A percentile compares a stretch with the other conserved stretches of the same genome.
phyloP scores from a whole-genome alignment of 1,284 basidiomycete species.

The Crepidotus sp. region DNA sequence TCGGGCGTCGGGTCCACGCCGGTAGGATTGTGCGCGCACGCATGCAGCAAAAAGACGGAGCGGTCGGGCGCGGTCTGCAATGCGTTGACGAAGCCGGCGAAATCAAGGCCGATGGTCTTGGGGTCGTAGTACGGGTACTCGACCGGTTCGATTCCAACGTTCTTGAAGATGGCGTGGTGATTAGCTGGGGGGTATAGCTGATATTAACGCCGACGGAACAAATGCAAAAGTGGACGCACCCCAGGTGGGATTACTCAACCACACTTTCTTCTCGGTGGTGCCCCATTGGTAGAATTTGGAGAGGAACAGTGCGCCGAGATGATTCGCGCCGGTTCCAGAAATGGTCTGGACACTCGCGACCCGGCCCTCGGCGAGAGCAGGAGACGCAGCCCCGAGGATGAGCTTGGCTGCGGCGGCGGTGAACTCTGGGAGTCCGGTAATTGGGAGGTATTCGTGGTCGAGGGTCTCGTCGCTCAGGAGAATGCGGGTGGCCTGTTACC shows the following conservation, averaged over 20 bases:
- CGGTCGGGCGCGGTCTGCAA: slow-evolving; percentile 58
- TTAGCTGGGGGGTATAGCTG: slow-evolving; percentile 51
- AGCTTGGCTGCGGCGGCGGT: slow-evolving; percentile 73
- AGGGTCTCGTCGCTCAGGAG: slow-evolving; percentile 65
- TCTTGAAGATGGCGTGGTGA: slow-evolving; percentile 84
- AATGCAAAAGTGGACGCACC: slow-evolving; percentile 40
- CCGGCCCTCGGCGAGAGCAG: slow-evolving; percentile 64
- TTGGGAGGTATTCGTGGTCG: slow-evolving; percentile 93
- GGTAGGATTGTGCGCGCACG: slow-evolving; percentile 94
- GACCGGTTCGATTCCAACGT: slow-evolving; percentile 72
- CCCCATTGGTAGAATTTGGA: slow-evolving; percentile 72
- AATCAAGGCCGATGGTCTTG: slow-evolving; percentile 84
- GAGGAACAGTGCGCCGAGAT: slow-evolving; percentile 86
- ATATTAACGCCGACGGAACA: not conserved
- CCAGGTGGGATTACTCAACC: slow-evolving; percentile 91
- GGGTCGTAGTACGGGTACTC: slow-evolving; percentile 90
- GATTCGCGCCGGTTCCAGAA: slow-evolving; percentile 93
- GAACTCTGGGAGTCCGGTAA: slow-evolving; percentile 81
- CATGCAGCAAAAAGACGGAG: slow-evolving; percentile 86
- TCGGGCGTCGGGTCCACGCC: slow-evolving; percentile 88
- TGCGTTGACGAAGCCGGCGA: slow-evolving; percentile 61
- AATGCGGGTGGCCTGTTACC: slow-evolving; percentile 61
- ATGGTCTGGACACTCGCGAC: slow-evolving; percentile 82
- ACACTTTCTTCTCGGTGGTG: slow-evolving; percentile 58
- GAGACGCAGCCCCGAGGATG: slow-evolving; percentile 70